Evolutionary conservation across 495 filamentous ascomycete genomes (phyloP), one percentile per base, ranked within the genome.

Genomic region (Emericellopsis terricola): DNA sequence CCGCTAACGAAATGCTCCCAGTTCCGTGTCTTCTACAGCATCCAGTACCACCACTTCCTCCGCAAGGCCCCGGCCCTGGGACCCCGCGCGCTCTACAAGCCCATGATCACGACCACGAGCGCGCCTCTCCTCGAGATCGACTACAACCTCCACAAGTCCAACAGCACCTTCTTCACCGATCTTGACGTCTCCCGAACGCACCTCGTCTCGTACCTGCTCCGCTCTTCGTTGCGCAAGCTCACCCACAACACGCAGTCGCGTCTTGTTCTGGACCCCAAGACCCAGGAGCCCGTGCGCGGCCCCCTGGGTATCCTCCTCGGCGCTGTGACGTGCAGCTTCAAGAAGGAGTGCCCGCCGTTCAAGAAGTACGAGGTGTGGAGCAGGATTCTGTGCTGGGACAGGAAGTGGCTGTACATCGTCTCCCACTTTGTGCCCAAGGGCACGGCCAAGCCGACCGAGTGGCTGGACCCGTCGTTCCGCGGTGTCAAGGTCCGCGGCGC

Each of bases 141-240:
- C 55, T 78, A 82, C 57, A 87, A 89, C 59, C 38, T 81, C 24
- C 81, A 89, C 66, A 89, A 89, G 48, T 76, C 69, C 43, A 89
- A 89, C 59, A 69, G 60, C 36, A 89, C 81, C 3, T 89, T 82
- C 63, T 86, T 85, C 52, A 59, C 73, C 45, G 81, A 87, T 51
- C 66, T 85, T 11, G 81, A 87, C 52, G 64, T 81, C 28, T 62
- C 65, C 28, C 74, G 81, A 10, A 71, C 68, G 0, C 70, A 81
- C 41, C 56, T 79, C 2, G 55, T 62, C 24, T 49, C 55, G 3
- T 64, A 68, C 35, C 54, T 78, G 0, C 54, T 74, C 23, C 64
- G 53, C 40, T 56, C 47, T 36, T 62, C 54, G 38, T 65, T 65
- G 49, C 36, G 43, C 28, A 42, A 37, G 20, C 32, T 60, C 18